Evolutionary conservation across 2,329 filamentous ascomycete species (phyloP), one percentile per base, ranked within the genome.

Genomic region (Rutstroemia sp.): DNA sequence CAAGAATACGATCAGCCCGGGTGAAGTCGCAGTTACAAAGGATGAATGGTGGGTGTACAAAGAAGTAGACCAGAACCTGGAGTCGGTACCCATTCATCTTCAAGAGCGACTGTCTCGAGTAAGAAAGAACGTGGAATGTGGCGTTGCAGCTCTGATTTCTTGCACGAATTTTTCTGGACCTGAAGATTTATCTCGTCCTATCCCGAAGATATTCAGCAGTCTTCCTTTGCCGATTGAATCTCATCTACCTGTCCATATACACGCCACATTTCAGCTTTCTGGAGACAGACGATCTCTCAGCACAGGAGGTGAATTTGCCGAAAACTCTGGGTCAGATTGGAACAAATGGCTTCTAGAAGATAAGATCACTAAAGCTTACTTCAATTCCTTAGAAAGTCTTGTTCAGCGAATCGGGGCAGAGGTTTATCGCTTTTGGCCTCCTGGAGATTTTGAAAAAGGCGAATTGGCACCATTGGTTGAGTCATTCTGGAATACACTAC

Each of bases 261-360:
- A 69, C 46, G 67, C 63, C 25, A 67, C 63, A n/a, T 70, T 70
- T 46, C 59, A 52, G 12, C 61, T 70, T 9, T 65, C 65, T 14
- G 67, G 67, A 5, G 68, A 70, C 41, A 60, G 68, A 12, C 60
- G 59, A 34, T 64, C 64, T 3, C 58, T 70, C 9, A 42, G 56
- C 4, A 44, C 64, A 9, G 62, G 64, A 16, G 62, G 63, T 6
- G 30, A 57, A 45, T 53, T 57, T 9, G 42, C 50, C 8, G 41
- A 59, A 18, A 56, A 64, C 19, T 21, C 53, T n/a, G 57, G 49
- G 18, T 53, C 62, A 8, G 37, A 48, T 7, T 70, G 64, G 63
- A 70, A 70, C 21, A 25, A 30, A 10, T 62, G 61, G 58, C 60
- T 69, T 5, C 51, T 68, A 3, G 34, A 59, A 27, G 45, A 59